phyloP scores from a whole-genome alignment of 2,329 filamentous ascomycete species.

The Colletotrichum gigasporum region DNA sequence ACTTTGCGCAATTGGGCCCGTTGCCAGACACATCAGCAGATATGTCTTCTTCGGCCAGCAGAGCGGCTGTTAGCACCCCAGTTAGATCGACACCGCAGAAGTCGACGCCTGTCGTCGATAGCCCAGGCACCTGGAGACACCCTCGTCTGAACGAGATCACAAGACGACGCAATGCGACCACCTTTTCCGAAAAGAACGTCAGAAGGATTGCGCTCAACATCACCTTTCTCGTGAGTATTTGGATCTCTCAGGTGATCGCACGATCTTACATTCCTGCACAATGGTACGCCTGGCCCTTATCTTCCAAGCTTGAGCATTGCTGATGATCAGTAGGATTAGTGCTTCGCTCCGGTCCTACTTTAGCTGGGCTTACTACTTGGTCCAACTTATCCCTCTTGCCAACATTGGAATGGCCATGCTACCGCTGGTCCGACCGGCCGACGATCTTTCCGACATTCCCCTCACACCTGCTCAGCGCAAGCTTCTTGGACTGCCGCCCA shows the following conservation, averaged over 20 bases:
- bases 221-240: constrained; percentile 52
- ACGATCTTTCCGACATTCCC: constrained; percentile 88
- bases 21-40: not conserved
- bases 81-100: constrained; percentile 51
- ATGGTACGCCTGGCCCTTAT: constrained; percentile 45
- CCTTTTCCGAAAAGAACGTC: constrained; percentile 82
- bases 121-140: constrained; percentile 88
- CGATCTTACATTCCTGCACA: constrained; percentile 47
- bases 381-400: constrained; percentile 68
- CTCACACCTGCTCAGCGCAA: constrained; percentile 89
- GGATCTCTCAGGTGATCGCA: constrained; percentile 45
- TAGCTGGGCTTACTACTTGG: constrained; percentile 54
- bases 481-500: constrained; percentile 82
- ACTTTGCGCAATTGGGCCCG: too few relatives aligned
- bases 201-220: constrained; percentile 75
- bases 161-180: constrained; percentile 78
- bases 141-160: constrained; percentile 89
- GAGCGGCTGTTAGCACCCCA: constrained; percentile 43
- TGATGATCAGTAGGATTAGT: constrained; percentile 17
- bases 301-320: not conserved
- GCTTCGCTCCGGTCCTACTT: constrained; percentile 41
- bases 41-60: constrained; percentile 42
- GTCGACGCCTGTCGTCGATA: constrained; percentile 50
- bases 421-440: constrained; percentile 76
- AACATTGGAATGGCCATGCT: constrained; percentile 78